phyloP scores from a whole-genome alignment of 805 yeast species.

The Crinitomyces ghanaensis region DNA sequence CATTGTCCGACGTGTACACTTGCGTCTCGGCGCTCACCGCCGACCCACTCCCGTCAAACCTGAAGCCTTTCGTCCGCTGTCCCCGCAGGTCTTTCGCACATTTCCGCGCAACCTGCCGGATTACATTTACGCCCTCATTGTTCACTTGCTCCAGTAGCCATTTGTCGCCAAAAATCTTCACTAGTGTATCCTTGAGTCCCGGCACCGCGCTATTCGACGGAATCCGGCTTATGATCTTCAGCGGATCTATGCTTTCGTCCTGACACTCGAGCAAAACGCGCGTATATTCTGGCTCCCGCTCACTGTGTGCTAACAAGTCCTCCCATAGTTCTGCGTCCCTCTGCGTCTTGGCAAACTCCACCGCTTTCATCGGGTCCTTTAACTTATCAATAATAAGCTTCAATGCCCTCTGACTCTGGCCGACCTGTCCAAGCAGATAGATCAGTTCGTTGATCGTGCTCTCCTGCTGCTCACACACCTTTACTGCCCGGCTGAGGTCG shows the following conservation, averaged over 20 bases:
- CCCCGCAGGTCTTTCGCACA: no score
- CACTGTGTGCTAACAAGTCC: conserved; percentile 56
- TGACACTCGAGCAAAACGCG: conserved; percentile 49
- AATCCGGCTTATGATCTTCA: conserved; percentile 54
- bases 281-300: conserved; percentile 64
- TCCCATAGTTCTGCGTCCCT: conserved; percentile 76
- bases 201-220: conserved; percentile 51
- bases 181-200: conserved; percentile 51
- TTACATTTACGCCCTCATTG: conserved; percentile 42
- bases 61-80: no score
- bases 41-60: no score
- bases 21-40: no score
- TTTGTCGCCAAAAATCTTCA: conserved; percentile 52
- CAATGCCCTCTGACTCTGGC: conserved; percentile 67
- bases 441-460: conserved; percentile 67
- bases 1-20: no score
- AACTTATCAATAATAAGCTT: conserved; percentile 64
- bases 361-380: conserved; percentile 70
- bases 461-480: conserved; percentile 42
- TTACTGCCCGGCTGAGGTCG: conserved; percentile 59
- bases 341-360: conserved; percentile 57
- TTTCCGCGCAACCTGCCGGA: no score
- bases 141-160: conserved; percentile 40
- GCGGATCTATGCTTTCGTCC: conserved; percentile 47
- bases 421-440: conserved; percentile 68